phyloP scores from a whole-genome alignment of 2,329 filamentous ascomycete genomes.

The Diplodia intermedia region DNA sequence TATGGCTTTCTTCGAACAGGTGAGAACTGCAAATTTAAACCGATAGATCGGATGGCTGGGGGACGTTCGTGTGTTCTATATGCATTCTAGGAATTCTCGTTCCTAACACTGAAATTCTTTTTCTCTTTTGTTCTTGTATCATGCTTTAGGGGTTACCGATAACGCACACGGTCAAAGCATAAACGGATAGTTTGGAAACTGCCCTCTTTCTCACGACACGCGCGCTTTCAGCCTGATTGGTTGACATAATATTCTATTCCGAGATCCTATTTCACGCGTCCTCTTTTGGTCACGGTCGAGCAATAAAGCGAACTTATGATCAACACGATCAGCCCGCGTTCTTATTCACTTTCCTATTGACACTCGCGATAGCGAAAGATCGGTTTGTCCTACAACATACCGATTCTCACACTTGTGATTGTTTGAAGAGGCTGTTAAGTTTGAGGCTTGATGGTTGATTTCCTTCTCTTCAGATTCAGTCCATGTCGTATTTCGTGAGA shows the following conservation, averaged over 20 bases:
- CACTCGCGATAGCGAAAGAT: neutral
- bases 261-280: neutral
- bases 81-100: neutral
- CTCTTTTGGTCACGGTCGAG: neutral
- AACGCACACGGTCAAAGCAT: conserved; percentile 1
- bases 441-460: neutral
- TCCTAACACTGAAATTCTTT: neutral
- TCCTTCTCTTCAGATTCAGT: neutral
- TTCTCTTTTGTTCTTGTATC: neutral
- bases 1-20: neutral
- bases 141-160: neutral
- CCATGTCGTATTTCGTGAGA: neutral
- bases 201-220: neutral
- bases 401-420: neutral
- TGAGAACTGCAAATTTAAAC: conserved; percentile 3
- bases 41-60: conserved; percentile 1
- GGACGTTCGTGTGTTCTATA: neutral
- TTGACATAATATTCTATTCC: neutral
- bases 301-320: neutral
- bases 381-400: neutral
- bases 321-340: neutral
- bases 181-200: conserved; percentile 1
- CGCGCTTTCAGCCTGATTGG: neutral
- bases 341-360: neutral
- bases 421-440: neutral